These are phyloP conservation scores for Leccinellum rugosiceps DNA, from an alignment of 768 basidiomycete genomes.

Conservation along the genomic window DNA sequence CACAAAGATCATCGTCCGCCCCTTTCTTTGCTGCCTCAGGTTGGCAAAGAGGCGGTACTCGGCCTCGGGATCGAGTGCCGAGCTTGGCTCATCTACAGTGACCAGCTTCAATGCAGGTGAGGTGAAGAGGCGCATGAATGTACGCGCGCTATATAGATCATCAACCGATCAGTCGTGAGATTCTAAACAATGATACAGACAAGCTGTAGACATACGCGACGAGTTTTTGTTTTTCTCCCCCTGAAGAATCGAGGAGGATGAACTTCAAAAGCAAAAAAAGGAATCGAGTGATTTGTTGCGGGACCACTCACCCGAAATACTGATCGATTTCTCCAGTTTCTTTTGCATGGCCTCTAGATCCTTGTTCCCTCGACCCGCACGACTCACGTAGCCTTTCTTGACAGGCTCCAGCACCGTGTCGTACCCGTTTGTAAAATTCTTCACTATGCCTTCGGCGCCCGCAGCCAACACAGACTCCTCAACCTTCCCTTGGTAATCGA, in stretches of 20 bases:
- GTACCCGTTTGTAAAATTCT: conserved; percentile 35
- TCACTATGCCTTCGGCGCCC: conserved; percentile 40
- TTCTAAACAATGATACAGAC: no score
- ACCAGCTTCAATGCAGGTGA: conserved; percentile 27
- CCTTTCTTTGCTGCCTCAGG: conserved; percentile 27
- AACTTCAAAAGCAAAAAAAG: neutral
- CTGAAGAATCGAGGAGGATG: conserved; percentile 1
- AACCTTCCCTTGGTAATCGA: conserved; percentile 13
- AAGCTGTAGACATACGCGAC: conserved; percentile 20
- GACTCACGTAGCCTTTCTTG: conserved; percentile 28
- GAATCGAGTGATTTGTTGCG: neutral
- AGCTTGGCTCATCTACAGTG: conserved; percentile 37
- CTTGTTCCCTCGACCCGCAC: conserved; percentile 9
- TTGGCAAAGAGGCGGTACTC: conserved; percentile 32
- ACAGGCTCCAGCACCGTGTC: conserved; percentile 39
- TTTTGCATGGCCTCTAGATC: conserved; percentile 14
- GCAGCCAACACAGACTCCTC: conserved; percentile 30
- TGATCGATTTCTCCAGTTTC: conserved; percentile 17
- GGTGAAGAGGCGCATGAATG: conserved; percentile 39
- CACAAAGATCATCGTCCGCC: conserved; percentile 39
- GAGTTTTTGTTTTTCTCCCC: conserved; percentile 32
- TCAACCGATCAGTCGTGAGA: neutral
- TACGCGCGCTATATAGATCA: conserved; percentile 28
- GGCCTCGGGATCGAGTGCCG: conserved; percentile 36
- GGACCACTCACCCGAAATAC: conserved; percentile 24